Conservation (phyloP, 306 rosid genomes). For the Lathyrus sativus region DNA sequence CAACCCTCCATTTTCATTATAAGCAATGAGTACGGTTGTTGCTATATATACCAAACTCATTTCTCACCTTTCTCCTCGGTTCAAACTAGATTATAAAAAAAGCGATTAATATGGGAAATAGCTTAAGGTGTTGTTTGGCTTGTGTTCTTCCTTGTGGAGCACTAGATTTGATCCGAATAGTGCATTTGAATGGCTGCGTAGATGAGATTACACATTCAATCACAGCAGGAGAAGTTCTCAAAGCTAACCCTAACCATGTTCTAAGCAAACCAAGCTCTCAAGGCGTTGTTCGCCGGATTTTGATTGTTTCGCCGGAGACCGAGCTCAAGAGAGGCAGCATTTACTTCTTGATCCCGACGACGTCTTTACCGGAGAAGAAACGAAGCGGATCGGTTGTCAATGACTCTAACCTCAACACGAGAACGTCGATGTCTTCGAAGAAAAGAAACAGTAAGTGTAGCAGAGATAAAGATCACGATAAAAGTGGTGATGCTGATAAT, state of each 20-base stretch:
- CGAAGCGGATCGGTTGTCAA: neutral
- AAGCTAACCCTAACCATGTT: slow-evolving; percentile 78
- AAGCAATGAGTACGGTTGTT: slow-evolving; percentile 43
- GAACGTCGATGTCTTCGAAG: slow-evolving; percentile 38
- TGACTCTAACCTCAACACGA: neutral
- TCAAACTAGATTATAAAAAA: slow-evolving; percentile 24
- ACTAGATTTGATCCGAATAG: slow-evolving; percentile 82
- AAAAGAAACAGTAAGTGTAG: slow-evolving; percentile 33
- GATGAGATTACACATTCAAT: slow-evolving; percentile 74
- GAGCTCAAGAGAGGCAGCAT: slow-evolving; percentile 89
- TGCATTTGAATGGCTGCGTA: slow-evolving; percentile 81
- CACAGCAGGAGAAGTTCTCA: slow-evolving; percentile 74
- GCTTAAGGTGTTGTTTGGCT: slow-evolving; percentile 90
- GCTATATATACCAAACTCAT: slow-evolving; percentile 50
- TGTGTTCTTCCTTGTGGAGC: slow-evolving; percentile 97
- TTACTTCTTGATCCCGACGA: slow-evolving; percentile 80
- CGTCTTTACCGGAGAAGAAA: slow-evolving; percentile 68
- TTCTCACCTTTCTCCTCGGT: slow-evolving; percentile 33
- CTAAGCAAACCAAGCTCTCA: slow-evolving; percentile 78
- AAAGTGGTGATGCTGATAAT: neutral
- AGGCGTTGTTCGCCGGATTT: slow-evolving; percentile 72
- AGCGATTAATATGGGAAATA: slow-evolving; percentile 66
- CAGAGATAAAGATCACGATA: neutral
- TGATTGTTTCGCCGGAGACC: slow-evolving; percentile 77
- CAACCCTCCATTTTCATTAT: slow-evolving; percentile 25